Conservation (phyloP, 306 rosid genomes). For the Lablab purpureus region DNA sequence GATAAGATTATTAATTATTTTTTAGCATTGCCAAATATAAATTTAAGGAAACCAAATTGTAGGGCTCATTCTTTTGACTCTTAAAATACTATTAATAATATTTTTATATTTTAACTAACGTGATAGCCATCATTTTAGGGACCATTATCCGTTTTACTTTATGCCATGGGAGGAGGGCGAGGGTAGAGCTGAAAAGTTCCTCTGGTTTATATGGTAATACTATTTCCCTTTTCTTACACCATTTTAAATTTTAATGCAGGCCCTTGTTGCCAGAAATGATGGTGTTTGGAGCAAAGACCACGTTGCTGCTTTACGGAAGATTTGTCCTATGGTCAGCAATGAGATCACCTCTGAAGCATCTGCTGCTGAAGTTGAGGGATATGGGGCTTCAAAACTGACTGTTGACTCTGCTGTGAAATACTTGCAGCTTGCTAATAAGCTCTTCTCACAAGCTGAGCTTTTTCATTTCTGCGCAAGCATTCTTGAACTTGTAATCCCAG, state of each 20-base stretch:
- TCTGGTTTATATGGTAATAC: neutral
- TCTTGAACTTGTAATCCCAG: constrained; percentile 94
- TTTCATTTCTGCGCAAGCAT: constrained; percentile 97
- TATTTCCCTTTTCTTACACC: neutral
- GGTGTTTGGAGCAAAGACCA: constrained; percentile 99
- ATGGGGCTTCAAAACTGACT: constrained; percentile 94
- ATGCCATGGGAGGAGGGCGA: neutral
- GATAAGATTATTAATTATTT: constrained; percentile 1
- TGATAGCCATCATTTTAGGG: neutral
- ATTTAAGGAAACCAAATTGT: constrained; percentile 18
- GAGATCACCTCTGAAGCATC: constrained; percentile 97
- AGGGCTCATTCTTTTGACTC: neutral
- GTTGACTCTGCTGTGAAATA: constrained; percentile 97
- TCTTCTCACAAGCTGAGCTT: constrained; percentile 97
- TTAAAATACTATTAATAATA: neutral
- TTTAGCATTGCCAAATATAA: constrained; percentile 12
- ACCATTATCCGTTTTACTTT: neutral
- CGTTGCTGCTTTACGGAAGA: constrained; percentile 87
- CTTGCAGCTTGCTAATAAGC: constrained; percentile 97
- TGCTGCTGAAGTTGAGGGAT: constrained; percentile 99
- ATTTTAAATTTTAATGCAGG: constrained; percentile 60
- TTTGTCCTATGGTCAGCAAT: constrained; percentile 96
- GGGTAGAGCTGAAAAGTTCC: constrained; percentile 15
- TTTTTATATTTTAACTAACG: neutral
- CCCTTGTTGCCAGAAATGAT: constrained; percentile 97